Evolutionary conservation across 352 stramenopile species (phyloP).

Genomic region (Globisporangium recalcitrans): DNA sequence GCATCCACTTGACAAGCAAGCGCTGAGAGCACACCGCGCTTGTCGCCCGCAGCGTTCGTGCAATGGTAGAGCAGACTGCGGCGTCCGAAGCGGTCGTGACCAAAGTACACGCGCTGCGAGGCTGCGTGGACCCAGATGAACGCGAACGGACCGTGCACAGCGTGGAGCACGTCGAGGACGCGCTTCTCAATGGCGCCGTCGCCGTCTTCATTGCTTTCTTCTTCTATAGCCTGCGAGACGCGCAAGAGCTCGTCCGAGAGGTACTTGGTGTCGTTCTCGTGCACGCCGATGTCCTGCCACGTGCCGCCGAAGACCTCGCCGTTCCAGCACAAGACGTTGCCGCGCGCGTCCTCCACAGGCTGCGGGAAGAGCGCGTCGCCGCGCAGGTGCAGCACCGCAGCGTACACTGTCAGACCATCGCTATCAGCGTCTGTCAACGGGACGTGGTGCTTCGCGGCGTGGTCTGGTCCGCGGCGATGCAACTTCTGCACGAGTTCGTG

Average conservation of each 20-base stretch:
- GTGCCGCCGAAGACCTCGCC: constrained; percentile 84
- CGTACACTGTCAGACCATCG: constrained; percentile 46
- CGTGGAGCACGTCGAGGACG: constrained; percentile 33
- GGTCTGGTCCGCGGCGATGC: constrained; percentile 27
- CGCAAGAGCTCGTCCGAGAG: constrained; percentile 40
- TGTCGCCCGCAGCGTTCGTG: constrained; percentile 10
- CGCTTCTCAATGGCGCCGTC: neutral
- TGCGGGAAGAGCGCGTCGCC: constrained; percentile 65
- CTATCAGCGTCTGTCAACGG: constrained; percentile 5
- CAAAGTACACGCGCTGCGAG: constrained; percentile 82
- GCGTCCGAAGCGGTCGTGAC: constrained; percentile 86
- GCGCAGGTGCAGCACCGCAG: constrained; percentile 89
- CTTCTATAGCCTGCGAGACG: neutral
- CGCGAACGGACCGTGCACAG: constrained; percentile 78
- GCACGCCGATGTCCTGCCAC: constrained; percentile 10
- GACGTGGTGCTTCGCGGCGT: constrained; percentile 10
- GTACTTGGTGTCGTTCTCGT: constrained; percentile 41
- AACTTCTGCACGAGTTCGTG: constrained; percentile 17
- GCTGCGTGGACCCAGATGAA: constrained; percentile 69
- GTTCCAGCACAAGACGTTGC: constrained; percentile 90
- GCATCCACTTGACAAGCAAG: constrained; percentile 10
- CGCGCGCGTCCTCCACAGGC: constrained; percentile 58
- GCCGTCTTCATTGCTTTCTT: neutral
- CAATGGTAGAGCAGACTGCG: constrained; percentile 82
- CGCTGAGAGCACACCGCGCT: constrained; percentile 20